Conservation (phyloP, 208 protist genomes). For the Borovskyia barvae region DNA sequence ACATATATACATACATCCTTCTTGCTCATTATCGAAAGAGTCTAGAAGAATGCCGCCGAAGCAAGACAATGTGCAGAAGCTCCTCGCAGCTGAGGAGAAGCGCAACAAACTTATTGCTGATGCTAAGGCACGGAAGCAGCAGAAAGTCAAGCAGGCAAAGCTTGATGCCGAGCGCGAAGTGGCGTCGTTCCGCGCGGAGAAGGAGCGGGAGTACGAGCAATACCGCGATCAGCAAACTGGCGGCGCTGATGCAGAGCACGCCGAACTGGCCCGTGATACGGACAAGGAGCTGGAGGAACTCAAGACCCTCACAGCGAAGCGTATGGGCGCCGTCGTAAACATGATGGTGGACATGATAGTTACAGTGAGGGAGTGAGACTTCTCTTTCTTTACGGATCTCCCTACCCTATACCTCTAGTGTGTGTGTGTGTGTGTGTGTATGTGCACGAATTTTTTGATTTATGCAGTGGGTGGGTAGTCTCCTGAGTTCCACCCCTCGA, state of each 20-base stretch:
- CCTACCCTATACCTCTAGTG: too few species aligned
- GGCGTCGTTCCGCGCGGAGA: slow-evolving; percentile 63
- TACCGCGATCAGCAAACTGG: slow-evolving; percentile 55
- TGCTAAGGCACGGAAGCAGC: slow-evolving; percentile 76
- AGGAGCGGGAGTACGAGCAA: slow-evolving; percentile 68
- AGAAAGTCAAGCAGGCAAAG: slow-evolving; percentile 85
- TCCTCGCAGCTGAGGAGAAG: slow-evolving; percentile 82
- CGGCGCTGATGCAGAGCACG: slow-evolving; percentile 59
- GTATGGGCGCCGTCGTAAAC: slow-evolving; percentile 61
- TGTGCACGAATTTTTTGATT: neutral
- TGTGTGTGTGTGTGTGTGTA: neutral
- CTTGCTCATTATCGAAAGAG: slow-evolving; percentile 3
- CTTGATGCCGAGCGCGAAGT: slow-evolving; percentile 82
- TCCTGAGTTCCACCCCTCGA: too few species aligned
- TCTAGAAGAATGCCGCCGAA: slow-evolving; percentile 89
- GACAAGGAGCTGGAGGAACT: slow-evolving; percentile 69
- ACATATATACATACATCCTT: neutral
- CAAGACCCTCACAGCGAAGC: slow-evolving; percentile 41
- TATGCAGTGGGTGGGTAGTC: too few species aligned
- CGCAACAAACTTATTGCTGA: slow-evolving; percentile 81
- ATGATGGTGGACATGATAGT: slow-evolving; percentile 70
- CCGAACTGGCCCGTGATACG: slow-evolving; percentile 53
- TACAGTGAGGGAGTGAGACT: slow-evolving; percentile 36
- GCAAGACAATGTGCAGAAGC: slow-evolving; percentile 87
- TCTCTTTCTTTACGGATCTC: too few species aligned